Evolutionary conservation across 2,329 filamentous ascomycete genomes (phyloP).

Genomic region (Ceratocystis eucalypticola): DNA sequence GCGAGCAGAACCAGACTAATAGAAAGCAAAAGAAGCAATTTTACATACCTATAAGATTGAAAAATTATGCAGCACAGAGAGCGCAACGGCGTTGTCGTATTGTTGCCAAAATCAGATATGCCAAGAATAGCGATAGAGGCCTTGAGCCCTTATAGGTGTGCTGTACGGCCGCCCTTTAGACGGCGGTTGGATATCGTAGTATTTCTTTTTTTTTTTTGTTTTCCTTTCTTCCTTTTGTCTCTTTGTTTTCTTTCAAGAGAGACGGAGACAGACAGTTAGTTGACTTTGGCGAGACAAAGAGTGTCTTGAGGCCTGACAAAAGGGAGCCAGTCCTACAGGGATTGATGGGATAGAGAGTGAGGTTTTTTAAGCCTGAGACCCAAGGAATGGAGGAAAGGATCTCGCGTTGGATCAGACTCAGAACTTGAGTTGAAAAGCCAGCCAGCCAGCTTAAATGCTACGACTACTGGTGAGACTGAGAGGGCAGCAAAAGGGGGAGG

Average conservation of each 20-base stretch:
- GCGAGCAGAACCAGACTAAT: not conserved
- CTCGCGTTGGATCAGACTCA: not conserved
- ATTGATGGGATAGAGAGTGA: not conserved
- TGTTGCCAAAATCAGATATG: not conserved
- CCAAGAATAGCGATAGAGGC: not conserved
- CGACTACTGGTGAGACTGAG: not conserved
- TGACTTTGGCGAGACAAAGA: not conserved
- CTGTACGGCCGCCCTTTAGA: too few species aligned
- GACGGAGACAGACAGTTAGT: not conserved
- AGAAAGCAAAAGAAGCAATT: not conserved
- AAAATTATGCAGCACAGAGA: not conserved
- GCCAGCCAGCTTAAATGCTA: not conserved
- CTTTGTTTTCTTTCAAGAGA: not conserved
- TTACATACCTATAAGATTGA: not conserved
- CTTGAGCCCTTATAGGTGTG: too few species aligned
- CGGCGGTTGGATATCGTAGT: too few species aligned
- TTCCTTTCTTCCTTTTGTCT: not conserved
- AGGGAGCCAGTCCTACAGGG: not conserved
- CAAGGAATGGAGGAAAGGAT: not conserved
- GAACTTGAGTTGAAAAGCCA: too few species aligned
- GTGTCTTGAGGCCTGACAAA: constrained; percentile 4
- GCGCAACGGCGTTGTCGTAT: not conserved
- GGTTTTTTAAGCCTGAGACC: not conserved
- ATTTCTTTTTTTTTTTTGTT: too few species aligned
- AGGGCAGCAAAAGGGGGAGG: too few species aligned